Percentiles rank a stretch among this genome's conserved stretches.
phyloP scores from a whole-genome alignment of 257 asterid genomes.

The Solanum clarkiae region DNA sequence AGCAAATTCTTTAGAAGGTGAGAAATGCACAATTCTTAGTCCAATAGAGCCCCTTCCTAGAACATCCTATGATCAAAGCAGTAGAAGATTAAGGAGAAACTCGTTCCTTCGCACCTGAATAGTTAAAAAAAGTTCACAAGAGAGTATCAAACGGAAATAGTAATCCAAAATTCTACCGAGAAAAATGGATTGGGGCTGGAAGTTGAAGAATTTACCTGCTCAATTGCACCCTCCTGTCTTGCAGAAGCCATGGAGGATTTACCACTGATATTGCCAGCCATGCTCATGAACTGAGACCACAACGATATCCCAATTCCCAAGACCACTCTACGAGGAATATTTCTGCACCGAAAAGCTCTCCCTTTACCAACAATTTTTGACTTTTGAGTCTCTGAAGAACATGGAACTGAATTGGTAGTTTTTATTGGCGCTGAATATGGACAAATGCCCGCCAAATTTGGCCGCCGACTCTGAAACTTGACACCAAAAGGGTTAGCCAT shows the following conservation, averaged over 20 bases:
- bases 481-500: conserved; percentile 36
- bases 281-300: conserved; percentile 43
- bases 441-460: conserved; percentile 17
- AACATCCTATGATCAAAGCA: not conserved
- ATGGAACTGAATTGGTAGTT: conserved; percentile 6
- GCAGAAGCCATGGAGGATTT: conserved; percentile 78
- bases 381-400: conserved; percentile 4
- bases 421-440: conserved; percentile 7
- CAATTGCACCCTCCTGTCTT: conserved; percentile 45
- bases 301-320: conserved; percentile 55
- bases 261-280: conserved; percentile 34
- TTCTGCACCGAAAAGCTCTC: conserved; percentile 14
- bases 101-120: not conserved
- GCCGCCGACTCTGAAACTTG: conserved; percentile 18
- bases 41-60: not conserved
- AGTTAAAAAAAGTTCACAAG: not conserved
- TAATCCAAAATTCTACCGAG: not conserved
- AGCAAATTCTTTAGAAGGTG: not conserved
- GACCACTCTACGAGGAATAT: conserved; percentile 42
- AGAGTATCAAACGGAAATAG: not conserved
- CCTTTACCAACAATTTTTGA: not conserved
- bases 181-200: not conserved
- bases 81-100: not conserved
- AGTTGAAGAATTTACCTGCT: conserved; percentile 32
- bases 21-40: not conserved